Conservation (phyloP, 805 yeast genomes). For the Lachancea nothofagi region DNA sequence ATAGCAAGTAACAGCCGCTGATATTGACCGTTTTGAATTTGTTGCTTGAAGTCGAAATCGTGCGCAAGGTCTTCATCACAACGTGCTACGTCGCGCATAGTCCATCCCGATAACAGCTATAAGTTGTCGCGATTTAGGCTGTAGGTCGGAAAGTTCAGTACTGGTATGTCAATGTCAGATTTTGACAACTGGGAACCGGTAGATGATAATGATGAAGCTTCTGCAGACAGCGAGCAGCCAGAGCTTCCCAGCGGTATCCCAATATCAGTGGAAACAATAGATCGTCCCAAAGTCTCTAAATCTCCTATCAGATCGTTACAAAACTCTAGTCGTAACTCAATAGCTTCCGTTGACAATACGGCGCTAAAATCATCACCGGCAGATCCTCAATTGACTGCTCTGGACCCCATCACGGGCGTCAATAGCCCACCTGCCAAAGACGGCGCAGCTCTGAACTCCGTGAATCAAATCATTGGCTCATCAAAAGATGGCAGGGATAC, state of each 20-base stretch:
- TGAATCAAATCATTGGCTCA: conserved; percentile 15
- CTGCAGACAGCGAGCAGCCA: background rate
- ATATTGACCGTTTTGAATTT: no score
- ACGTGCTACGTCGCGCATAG: no score
- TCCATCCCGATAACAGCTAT: no score
- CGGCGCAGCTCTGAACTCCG: conserved; percentile 19
- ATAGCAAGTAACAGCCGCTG: no score
- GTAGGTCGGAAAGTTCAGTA: no score
- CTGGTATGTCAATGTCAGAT: conserved; percentile 11
- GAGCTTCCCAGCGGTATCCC: background rate
- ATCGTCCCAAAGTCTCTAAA: conserved; percentile 3
- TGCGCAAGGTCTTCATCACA: no score
- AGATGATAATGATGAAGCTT: conserved; percentile 9
- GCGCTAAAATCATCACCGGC: conserved; percentile 28
- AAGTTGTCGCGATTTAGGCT: no score
- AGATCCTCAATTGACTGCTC: conserved; percentile 25
- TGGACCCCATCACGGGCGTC: conserved; percentile 20
- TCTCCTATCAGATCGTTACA: conserved; percentile 9
- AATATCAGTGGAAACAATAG: background rate
- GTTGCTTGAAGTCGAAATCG: no score
- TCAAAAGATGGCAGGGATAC: background rate
- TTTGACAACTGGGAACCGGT: conserved; percentile 25
- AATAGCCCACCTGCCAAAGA: conserved; percentile 9
- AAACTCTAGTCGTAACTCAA: conserved; percentile 6
- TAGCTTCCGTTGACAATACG: conserved; percentile 8